Evolutionary conservation across 2,329 filamentous ascomycete genomes (phyloP), one percentile per base, ranked within the genome.

Genomic region (Diaporthe ampelina): DNA sequence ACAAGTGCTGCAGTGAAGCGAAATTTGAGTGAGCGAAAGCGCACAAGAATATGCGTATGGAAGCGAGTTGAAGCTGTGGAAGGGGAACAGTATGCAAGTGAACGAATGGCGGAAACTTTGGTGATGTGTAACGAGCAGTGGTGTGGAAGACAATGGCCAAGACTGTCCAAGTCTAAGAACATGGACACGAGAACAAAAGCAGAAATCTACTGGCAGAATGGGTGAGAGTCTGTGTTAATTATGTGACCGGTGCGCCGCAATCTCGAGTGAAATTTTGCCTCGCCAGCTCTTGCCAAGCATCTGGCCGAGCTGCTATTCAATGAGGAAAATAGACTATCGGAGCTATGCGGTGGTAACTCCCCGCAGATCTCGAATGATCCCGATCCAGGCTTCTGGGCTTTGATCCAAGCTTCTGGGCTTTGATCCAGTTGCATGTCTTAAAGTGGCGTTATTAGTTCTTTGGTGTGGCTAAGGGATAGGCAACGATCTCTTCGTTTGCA

Each of bases 241-340:
- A 70, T 58, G 48, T 70, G 70, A 26, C 10, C 19, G 24, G 3
- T 40, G 54, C 8, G 32, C 21, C 19, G 21, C 45, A 48, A 24
- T 45, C 13, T 17, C 35, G 29, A 61, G 43, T 10, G 7, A 7
- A 45, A 56, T n/a, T 48, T 59, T 61, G 54, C 54, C 7, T 40
- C 69, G 35, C 57, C 32, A 32, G 32, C 17, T 21, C 43, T 17
- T 61, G 45, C 43, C 45, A 52, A 61, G 57, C 26, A 54, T 61
- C 35, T 50, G 24, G n/a, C 8, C n/a, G 35, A n/a, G 17, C 15
- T 24, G 21, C 8, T 29, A 52, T 32, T 65, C 37, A 63, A 26
- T 19, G 17, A 43, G 32, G 11, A 59, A 43, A 50, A 73, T 29
- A 35, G 24, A 67, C 73, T 70, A 73, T 75, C 56, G 65, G 58